Percentiles rank a stretch among this genome's conserved stretches.
Evolutionary conservation across 225 moss, liverwort and hornwort genomes (phyloP).

Genomic region (Anthoceros angustus): DNA sequence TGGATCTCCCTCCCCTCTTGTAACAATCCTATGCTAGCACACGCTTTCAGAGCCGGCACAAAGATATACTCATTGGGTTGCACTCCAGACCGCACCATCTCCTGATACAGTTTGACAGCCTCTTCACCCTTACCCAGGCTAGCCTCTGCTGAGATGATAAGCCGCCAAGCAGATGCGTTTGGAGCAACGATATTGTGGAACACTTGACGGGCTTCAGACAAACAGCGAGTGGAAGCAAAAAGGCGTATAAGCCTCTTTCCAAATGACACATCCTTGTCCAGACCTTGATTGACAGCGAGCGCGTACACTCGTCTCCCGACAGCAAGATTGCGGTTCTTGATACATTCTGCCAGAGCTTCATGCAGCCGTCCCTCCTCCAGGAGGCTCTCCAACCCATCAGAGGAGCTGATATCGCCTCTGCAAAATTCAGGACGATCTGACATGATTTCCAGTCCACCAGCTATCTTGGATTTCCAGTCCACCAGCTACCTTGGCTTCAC

Average conservation of each 20-base stretch:
- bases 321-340: background rate
- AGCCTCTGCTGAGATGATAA: background rate
- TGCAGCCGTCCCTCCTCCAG: too few relatives aligned
- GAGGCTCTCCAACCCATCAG: too few relatives aligned
- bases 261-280: background rate
- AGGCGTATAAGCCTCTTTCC: background rate
- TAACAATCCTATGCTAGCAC: background rate
- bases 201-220: background rate
- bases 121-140: background rate
- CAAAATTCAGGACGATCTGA: too few relatives aligned
- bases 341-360: background rate
- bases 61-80: background rate
- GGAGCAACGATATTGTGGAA: background rate
- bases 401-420: too few relatives aligned
- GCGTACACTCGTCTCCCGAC: background rate
- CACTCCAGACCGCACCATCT: background rate
- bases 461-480: too few relatives aligned
- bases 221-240: background rate
- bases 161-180: background rate
- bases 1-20: background rate
- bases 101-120: background rate
- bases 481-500: too few relatives aligned
- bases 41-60: background rate
- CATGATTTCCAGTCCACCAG: too few relatives aligned
- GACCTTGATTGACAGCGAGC: background rate